Percentiles rank a stretch among this genome's conserved stretches.
phyloP scores from a whole-genome alignment of 345 rosid genomes.

The Eucalyptus dawsonii region DNA sequence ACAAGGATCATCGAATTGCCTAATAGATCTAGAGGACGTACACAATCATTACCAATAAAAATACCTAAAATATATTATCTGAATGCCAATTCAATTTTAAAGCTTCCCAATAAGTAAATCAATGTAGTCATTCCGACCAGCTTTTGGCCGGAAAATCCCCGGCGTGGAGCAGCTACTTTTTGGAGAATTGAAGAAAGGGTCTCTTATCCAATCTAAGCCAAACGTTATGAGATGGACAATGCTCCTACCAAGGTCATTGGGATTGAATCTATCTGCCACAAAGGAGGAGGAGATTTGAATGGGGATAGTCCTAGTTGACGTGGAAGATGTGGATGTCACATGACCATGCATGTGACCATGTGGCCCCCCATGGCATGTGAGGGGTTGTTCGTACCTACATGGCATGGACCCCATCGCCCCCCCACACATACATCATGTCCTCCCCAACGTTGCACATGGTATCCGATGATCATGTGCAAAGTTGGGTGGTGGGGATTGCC shows the following conservation, averaged over 20 bases:
- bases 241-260: not conserved
- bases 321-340: not conserved
- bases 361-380: slow-evolving; percentile 7
- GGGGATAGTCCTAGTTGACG: not conserved
- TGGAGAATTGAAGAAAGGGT: not conserved
- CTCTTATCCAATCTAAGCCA: not conserved
- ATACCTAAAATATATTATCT: fast-evolving
- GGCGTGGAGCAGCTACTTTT: not conserved
- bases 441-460: not conserved
- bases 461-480: not conserved
- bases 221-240: not conserved
- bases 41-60: not conserved
- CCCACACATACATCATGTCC: not conserved
- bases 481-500: not conserved
- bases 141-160: not conserved
- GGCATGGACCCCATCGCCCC: not conserved
- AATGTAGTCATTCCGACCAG: not conserved
- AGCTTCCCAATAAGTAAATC: not conserved
- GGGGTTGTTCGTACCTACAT: not conserved
- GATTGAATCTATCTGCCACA: not conserved
- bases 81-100: not conserved
- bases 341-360: slow-evolving; percentile 11
- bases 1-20: not conserved
- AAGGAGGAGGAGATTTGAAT: not conserved
- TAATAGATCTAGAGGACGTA: not conserved